Conservation (phyloP, 441 rosid species). For the Dalechampia spathulata region DNA sequence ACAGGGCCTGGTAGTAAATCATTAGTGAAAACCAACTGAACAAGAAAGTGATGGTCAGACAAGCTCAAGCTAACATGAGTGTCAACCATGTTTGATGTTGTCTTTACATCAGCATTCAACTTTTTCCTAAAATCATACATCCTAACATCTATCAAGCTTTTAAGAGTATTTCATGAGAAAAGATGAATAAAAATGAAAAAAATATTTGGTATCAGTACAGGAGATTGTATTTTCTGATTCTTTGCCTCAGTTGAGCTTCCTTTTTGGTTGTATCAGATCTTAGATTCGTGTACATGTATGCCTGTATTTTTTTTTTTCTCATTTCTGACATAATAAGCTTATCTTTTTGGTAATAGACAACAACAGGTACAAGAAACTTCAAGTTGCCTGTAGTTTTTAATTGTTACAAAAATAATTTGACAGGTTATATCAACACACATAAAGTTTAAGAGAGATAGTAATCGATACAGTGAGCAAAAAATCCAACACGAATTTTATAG, state of each 20-base stretch:
- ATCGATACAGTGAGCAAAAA: not conserved
- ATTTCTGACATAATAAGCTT: too few relatives aligned
- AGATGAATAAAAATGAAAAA: slow-evolving; percentile 1
- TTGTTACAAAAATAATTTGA: too few relatives aligned
- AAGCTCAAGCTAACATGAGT: slow-evolving; percentile 16
- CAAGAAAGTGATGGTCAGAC: slow-evolving; percentile 28
- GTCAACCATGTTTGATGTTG: not conserved
- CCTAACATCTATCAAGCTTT: slow-evolving; percentile 6
- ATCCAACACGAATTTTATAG: not conserved
- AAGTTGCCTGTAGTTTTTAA: too few relatives aligned
- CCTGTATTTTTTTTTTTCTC: too few relatives aligned
- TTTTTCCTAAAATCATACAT: not conserved
- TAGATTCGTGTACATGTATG: too few relatives aligned
- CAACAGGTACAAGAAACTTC: too few relatives aligned
- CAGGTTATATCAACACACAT: too few relatives aligned
- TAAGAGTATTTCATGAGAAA: slow-evolving; percentile 1
- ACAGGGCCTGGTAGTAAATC: slow-evolving; percentile 71
- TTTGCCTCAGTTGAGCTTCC: too few relatives aligned
- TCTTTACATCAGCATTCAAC: not conserved
- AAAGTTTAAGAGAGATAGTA: not conserved
- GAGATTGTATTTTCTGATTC: not conserved
- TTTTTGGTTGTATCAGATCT: too few relatives aligned
- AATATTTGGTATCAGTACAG: too few relatives aligned
- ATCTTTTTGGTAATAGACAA: too few relatives aligned
- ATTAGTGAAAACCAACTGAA: slow-evolving; percentile 63